These are phyloP conservation scores for Rhinocladiella similis DNA, from an alignment of 2,329 filamentous ascomycete genomes.

Conservation along the genomic window DNA sequence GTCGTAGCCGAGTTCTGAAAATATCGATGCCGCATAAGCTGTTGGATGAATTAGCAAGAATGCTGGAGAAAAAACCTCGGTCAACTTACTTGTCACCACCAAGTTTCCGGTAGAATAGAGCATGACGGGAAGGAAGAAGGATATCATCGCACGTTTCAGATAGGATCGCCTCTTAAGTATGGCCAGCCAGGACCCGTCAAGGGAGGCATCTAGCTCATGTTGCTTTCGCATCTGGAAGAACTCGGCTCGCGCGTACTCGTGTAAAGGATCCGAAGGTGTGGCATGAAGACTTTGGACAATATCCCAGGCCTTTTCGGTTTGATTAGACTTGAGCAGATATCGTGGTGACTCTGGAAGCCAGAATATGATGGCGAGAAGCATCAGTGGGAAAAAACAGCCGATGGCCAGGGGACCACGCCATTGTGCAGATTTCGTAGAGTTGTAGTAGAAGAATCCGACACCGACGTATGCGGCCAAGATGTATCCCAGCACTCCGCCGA, in stretches of 20 bases:
- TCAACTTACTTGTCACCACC: background rate
- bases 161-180: constrained; percentile 8
- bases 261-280: constrained; percentile 38
- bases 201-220: constrained; percentile 6
- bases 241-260: constrained; percentile 38
- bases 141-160: constrained; percentile 4
- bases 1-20: background rate
- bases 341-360: constrained; percentile 13
- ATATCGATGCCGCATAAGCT: background rate
- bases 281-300: constrained; percentile 43
- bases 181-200: constrained; percentile 1
- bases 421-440: background rate
- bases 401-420: constrained; percentile 20
- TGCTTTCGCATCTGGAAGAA: constrained; percentile 37
- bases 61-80: too few species aligned
- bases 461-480: constrained; percentile 7
- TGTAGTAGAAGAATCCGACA: constrained; percentile 2
- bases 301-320: constrained; percentile 1
- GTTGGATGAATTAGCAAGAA: background rate
- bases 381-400: background rate
- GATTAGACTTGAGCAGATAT: constrained; percentile 3
- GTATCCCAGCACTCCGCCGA: background rate
- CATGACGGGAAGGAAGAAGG: background rate
- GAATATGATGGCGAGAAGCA: constrained; percentile 1
- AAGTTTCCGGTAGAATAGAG: background rate